Base-by-base conservation (phyloP, 371 early-diverging fungal species). In the Dichotomocladium elegans region DNA sequence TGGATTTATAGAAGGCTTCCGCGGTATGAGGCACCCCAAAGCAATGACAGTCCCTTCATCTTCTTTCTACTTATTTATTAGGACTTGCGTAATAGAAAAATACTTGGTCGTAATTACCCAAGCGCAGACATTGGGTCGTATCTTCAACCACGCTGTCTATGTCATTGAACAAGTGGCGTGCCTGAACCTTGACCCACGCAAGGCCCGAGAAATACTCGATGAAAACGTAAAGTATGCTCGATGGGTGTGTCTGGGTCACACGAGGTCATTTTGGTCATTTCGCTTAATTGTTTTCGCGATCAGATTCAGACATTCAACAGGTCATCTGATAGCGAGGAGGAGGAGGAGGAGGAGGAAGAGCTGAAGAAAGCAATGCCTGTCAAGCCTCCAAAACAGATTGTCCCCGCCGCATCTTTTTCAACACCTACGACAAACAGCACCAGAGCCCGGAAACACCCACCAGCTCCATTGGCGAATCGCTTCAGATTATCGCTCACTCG, bases 91-190 rank as follows among this genome's bases (percentile, higher is more conserved):
- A n/a, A n/a, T 37, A 70, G 71, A 66, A 41, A 70, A 66, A 42
- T 76, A 66, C 28, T 52, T 76, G 43, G 47, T 77, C 15, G 76
- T 79, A 34, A 67, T 80, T 15, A 68, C 76, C 5, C 64, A 72
- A 4, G 64, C 68, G 30, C 74, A 71, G 24, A 14, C 54, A 3
- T 57, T 77, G 28, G 82, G 82, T 4, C 58, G 70, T 30, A 53
- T 82, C 30, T 65, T 68, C 34, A 74, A 65, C 22, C 65, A 74
- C 31, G 58, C 76, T 1, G 60, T 76, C 0, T 75, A 66, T 60
- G 68, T 64, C 5, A 72, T 82, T 33, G 70, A 73, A 17, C 72
- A 68, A 30, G 65, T 79, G 0, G 61, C 68, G 0, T 74, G 80
- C 42, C 31, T 82, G 44, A 63, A 68, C 15, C 64, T 80, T 37